Evolutionary conservation across 2,329 filamentous ascomycete species (phyloP), one percentile per base, ranked within the genome.

Genomic region (Botrytis elliptica): DNA sequence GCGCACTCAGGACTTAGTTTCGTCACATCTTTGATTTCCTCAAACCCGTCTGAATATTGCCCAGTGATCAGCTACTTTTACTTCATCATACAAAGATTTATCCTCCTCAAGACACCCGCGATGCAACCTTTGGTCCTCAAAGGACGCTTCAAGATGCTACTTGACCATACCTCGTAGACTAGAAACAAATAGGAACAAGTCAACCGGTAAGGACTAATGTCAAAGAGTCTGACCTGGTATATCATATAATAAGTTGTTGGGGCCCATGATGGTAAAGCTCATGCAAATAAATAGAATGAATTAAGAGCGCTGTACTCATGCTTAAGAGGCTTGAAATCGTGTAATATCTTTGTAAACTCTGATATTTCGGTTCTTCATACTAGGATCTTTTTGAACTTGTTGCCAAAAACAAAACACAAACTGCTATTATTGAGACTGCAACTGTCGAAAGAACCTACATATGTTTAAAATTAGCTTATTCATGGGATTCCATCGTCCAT

Each of bases 151-250:
- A 91, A 91, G 0, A 92, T 91, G 36, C 82, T 84, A 2, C 86
- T 82, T 42, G 88, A 88, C 93, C 92, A 96, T 16, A 95, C 89
- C 81, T 97, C 96, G 85, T 96, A 96, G 80, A 97, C 93, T 0
- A 93, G 91, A n/a, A 97, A 80, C 96, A 97, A 63, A 97, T 94
- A 80, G 96, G 93, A 96, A 89, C 42, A 97, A 84, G 0, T 93
- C 93, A 77, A 96, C 90, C 78, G 97, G 87, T 14, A 96, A 85
- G 83, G 1, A 97, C 84, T 0, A 91, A 94, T 3, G 89, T 90
- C 0, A 91, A 83, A 1, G 91, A 93, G 82, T 97, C 93, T 79
- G 93, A 97, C 18, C 91, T 90, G 0, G 91, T 94, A 0, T 95
- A 79, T 97, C 97, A 85, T 97, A 96, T 49, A 97, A 77, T 97